Percentiles rank a stretch among this genome's conserved stretches.
Evolutionary conservation across 306 rosid species (phyloP).

Genomic region (Sphenostylis stenocarpa): DNA sequence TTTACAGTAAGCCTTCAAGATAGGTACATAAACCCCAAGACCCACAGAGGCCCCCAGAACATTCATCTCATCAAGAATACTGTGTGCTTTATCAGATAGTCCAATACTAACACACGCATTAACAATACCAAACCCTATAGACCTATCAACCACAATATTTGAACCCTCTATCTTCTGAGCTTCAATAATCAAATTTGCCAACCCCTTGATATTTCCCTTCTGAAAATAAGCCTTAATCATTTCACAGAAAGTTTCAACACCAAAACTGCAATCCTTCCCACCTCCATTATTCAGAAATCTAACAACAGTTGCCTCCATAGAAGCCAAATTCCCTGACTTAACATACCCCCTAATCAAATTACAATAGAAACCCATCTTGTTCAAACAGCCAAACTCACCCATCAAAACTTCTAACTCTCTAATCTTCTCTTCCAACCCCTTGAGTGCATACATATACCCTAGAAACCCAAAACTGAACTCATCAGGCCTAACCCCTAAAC

Average conservation of each 20-base stretch:
- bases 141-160: conserved; percentile 45
- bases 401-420: conserved; percentile 61
- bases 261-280: conserved; percentile 48
- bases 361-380: conserved; percentile 45
- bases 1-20: conserved; percentile 86
- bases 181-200: conserved; percentile 64
- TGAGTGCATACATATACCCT: conserved; percentile 81
- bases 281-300: conserved; percentile 53
- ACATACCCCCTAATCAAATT: conserved; percentile 72
- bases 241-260: conserved; percentile 61
- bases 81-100: conserved; percentile 75
- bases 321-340: conserved; percentile 64
- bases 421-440: conserved; percentile 69
- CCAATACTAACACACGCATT: conserved; percentile 78
- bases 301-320: conserved; percentile 60
- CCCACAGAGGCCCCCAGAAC: conserved; percentile 71
- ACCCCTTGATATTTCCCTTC: conserved; percentile 59
- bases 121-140: conserved; percentile 72
- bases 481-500: conserved; percentile 66
- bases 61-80: conserved; percentile 80
- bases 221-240: conserved; percentile 66
- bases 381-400: conserved; percentile 53
- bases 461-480: conserved; percentile 76
- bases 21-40: conserved; percentile 87
- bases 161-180: conserved; percentile 74